Evolutionary conservation across 345 rosid genomes (phyloP).

Genomic region (Linum trigynum): DNA sequence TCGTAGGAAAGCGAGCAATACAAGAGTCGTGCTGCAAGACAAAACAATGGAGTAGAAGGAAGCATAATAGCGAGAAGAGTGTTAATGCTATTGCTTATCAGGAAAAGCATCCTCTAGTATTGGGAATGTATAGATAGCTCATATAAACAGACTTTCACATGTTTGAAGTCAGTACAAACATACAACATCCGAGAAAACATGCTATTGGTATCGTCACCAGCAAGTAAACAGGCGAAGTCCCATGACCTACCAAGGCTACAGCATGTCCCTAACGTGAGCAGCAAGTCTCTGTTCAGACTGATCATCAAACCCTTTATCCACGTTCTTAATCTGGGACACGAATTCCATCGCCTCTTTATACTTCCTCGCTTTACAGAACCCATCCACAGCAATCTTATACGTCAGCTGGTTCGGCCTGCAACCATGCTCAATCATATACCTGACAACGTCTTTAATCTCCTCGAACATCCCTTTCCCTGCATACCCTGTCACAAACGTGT

Average conservation of each 20-base stretch:
- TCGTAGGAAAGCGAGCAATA: too few relatives aligned
- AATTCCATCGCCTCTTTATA: slow-evolving; percentile 74
- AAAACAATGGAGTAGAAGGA: too few relatives aligned
- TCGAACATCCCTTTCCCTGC: slow-evolving; percentile 53
- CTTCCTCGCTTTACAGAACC: slow-evolving; percentile 59
- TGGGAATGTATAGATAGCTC: neutral
- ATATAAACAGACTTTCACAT: too few relatives aligned
- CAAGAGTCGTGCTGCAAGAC: too few relatives aligned
- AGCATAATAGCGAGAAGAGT: too few relatives aligned
- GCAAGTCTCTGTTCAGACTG: slow-evolving; percentile 46
- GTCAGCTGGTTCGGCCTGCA: slow-evolving; percentile 79
- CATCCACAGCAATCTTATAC: slow-evolving; percentile 75
- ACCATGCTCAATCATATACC: slow-evolving; percentile 54
- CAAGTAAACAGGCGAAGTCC: too few relatives aligned
- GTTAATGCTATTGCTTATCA: too few relatives aligned
- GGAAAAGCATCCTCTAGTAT: neutral
- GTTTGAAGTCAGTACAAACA: too few relatives aligned
- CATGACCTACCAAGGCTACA: neutral
- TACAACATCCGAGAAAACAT: neutral
- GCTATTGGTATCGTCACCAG: slow-evolving; percentile 13
- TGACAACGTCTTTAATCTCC: slow-evolving; percentile 59
- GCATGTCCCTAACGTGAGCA: slow-evolving; percentile 41
- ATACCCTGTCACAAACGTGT: slow-evolving; percentile 71
- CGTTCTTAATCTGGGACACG: slow-evolving; percentile 47
- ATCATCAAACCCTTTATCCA: slow-evolving; percentile 46